Base-by-base conservation (phyloP, 768 basidiomycete genomes). In the Austroboletus festivus region DNA sequence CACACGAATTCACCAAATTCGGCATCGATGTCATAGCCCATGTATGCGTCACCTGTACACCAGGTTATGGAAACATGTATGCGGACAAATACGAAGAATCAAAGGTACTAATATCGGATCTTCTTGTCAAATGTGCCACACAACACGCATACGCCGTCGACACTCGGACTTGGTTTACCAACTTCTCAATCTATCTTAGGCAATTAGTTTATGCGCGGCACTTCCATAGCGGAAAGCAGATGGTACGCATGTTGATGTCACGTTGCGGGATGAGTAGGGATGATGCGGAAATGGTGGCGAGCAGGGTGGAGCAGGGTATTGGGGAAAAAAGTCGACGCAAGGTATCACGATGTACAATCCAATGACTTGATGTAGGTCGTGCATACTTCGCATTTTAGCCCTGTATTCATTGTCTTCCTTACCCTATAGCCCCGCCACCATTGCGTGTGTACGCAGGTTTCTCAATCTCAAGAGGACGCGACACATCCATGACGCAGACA, bases 61-160 rank as follows among this genome's bases (percentile, higher is more conserved):
- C 58, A 16, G 63, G 72, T 16, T 62, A 53, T 42, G 59, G 59
- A 12, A 58, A 66, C 53, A 60, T 57, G 52, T 65, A 68, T 15
- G 58, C 61, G 3, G 59, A 64, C 20, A 71, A 72, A 54, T 73
- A 71, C 42, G 58, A 64, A 34, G 64, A 68, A 41, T 73, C 72
- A 33, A 69, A 54, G 54, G 42, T 22, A 38, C 50, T 55, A 31
- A 55, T 69, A 10, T 60, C 47, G 24, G 47, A 56, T 11, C 62
- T 64, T 52, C 63, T 64, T 28, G 42, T 43, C 30, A 53, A 48
- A 26, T 63, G 62, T 48, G 48, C 57, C 16, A 51, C 41, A 13
- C 52, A 50, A 33, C 54, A 52, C 30, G 58, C 58, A 35, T 48
- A 63, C 26, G 38, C 42, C 4, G 1, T 63, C 26, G 61, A 63